phyloP scores from a whole-genome alignment of 1,284 basidiomycete species.

The Trichosporon asahii region DNA sequence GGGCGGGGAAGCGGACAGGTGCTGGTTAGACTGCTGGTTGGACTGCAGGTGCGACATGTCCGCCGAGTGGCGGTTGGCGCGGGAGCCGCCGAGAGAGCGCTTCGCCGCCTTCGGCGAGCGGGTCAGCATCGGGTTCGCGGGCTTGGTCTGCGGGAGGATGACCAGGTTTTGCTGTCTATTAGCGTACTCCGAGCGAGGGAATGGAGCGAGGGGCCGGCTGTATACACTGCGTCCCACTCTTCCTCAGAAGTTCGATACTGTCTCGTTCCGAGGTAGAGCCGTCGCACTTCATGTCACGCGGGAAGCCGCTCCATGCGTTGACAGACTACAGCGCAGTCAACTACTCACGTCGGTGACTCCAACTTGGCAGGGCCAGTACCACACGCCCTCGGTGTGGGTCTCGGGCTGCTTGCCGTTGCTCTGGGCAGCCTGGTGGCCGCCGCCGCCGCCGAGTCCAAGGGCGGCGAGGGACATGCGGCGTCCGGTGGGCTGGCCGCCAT shows the following conservation, averaged over 20 bases:
- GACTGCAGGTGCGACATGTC: not conserved
- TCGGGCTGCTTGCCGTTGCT: slow-evolving; percentile 5
- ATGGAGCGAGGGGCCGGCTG: no score
- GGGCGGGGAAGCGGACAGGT: slow-evolving; percentile 23
- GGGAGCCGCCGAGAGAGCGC: not conserved
- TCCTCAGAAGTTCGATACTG: no score
- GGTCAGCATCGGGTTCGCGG: slow-evolving; percentile 41
- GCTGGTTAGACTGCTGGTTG: not conserved
- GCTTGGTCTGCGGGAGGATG: slow-evolving; percentile 39
- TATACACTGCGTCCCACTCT: no score
- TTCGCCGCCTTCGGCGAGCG: not conserved
- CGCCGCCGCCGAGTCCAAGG: slow-evolving; percentile 36
- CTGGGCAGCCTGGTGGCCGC: not conserved
- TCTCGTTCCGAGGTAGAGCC: not conserved
- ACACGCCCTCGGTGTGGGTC: slow-evolving; percentile 31
- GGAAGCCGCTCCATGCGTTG: no score
- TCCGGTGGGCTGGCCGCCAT: slow-evolving; percentile 13
- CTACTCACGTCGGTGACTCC: slow-evolving; percentile 42
- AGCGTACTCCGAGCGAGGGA: slow-evolving; percentile 2
- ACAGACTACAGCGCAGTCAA: no score
- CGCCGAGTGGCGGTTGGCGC: not conserved
- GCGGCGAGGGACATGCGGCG: slow-evolving; percentile 27
- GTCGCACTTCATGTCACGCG: no score
- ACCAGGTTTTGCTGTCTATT: slow-evolving; percentile 37
- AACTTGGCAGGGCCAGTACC: slow-evolving; percentile 47